Evolutionary conservation across 768 basidiomycete genomes (phyloP), one percentile per base, ranked within the genome.

Genomic region (Rhodotorula paludigena): DNA sequence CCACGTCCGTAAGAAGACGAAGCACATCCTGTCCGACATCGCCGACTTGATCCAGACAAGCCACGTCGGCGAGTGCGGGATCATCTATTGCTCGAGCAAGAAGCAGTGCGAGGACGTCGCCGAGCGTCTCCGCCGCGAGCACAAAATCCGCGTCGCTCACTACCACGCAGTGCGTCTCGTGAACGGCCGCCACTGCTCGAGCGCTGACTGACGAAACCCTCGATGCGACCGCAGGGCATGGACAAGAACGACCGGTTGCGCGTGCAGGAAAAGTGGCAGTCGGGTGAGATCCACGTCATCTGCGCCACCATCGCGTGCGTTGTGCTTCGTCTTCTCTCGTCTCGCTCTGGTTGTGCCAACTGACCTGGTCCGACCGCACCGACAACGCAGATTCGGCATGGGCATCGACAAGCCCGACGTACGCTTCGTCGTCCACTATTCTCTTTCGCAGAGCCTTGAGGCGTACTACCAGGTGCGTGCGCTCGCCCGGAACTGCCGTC

Each of bases 401-500:
- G 93, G 94, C 1, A 90, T 94, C 57, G 90, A 93, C 78, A 92
- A 93, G 63, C 52, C 78, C 47, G 79, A 80, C 57, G 92, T 94
- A 12, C 88, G 92, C 69, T 94, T 86, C 74, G 94, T 99, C 41
- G 89, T 98, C 59, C 94, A 98, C 75, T 83, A 87, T 66, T 84
- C 69, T 28, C 85, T 60, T 76, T 96, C 72, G 90, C 94, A 2
- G 86, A 86, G 72, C 86, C 87, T 99, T 75, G 90, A 92, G 66
- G 89, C 88, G 84, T 94, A 81, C 69, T 76, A 76, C 48, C 76
- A 76, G 64, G 82, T 76, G 15, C 41, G 68, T 23, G 5, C 35
- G 25, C 53, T 48, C 20, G 54, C 62, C 48, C 36, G 59, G 49
- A 23, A 45, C 44, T 9, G 7, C 44, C 21, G 21, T 45, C 16